Conservation (phyloP, 1,284 basidiomycete species). For the Wolfiporia cocos region DNA sequence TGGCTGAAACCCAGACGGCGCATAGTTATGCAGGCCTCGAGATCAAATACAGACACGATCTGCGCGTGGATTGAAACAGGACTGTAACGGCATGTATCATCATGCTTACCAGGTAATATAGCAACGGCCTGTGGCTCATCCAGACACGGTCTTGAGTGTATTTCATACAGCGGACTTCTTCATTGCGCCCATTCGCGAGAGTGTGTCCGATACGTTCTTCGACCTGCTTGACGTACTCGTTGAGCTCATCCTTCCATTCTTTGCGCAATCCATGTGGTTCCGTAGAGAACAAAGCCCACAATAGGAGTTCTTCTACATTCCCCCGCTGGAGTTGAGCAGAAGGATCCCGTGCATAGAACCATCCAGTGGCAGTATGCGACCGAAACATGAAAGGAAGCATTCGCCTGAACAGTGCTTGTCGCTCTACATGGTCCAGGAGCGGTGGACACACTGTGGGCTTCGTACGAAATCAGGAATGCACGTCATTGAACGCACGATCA, state of each 20-base stretch:
- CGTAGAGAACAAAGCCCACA: constrained; percentile 53
- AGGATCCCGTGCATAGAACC: constrained; percentile 58
- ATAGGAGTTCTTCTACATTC: constrained; percentile 55
- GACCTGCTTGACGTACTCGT: constrained; percentile 34
- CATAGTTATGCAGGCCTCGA: constrained; percentile 42
- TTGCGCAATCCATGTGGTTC: constrained; percentile 23
- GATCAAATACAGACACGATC: too few species aligned
- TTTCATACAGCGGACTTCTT: constrained; percentile 39
- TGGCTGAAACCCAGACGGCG: constrained; percentile 49
- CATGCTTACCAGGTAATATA: constrained; percentile 56
- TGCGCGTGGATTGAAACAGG: too few species aligned
- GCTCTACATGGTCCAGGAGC: constrained; percentile 33
- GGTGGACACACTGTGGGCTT: constrained; percentile 38
- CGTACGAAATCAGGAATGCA: neutral
- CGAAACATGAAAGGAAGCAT: constrained; percentile 32
- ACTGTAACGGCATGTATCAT: too few species aligned
- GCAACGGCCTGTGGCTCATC: constrained; percentile 48
- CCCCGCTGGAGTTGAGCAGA: constrained; percentile 30
- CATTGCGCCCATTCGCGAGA: constrained; percentile 33
- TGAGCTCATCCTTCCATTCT: constrained; percentile 43
- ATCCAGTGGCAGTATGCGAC: constrained; percentile 38
- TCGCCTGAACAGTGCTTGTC: constrained; percentile 40
- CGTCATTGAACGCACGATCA: too few species aligned
- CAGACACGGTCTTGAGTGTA: constrained; percentile 49
- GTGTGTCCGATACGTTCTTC: constrained; percentile 32